Base-by-base conservation (phyloP, 2,329 filamentous ascomycete species). In the Cordyceps farinosa region DNA sequence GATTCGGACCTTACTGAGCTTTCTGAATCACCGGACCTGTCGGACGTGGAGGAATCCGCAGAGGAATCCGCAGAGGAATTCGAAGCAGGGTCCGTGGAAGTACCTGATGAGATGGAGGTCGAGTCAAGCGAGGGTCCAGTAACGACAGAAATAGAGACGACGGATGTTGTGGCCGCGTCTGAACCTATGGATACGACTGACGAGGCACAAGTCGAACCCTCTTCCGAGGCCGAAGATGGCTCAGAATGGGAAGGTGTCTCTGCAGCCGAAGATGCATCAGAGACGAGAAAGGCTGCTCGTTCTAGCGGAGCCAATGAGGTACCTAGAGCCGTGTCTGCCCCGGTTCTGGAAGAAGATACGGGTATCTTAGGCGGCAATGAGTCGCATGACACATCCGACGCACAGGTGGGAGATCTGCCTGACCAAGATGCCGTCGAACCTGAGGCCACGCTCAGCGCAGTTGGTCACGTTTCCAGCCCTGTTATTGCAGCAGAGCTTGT, bases 91-190 rank as follows among this genome's bases (percentile, higher is more conserved):
- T 22, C 47, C 27, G n/a, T 52, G 70, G 57, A 75, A 69, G 10
- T 73, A 77, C 50, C 67, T 70, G 74, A 76, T 47, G 66, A 69
- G 30, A 11, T 38, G 50, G 30, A 30, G 10, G 42, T 30, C 3
- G 10, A 9, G 10, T 8, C 42, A 7, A 34, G 29, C 8, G 40
- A 44, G 15, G 30, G 7, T 6, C 22, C 22, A 10, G 7, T 11
- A 11, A n/a, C 11, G n/a, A 9, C 47, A 59, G 47, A 60, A 15
- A n/a, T 15, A 29, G 15, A 22, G 15, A 29, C 29, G 30, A 34
- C 6, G 3, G 36, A n/a, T 42, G 2, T 15, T 2, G 34, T 34
- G 7, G 17, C 17, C 15, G 15, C 36, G 6, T 9, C 10, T 15
- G 56, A 51, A 15, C 8, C 47, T 22, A 32, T 51, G 5, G 15